A percentile compares a stretch with the other conserved stretches of the same genome.
Conservation (phyloP, 768 basidiomycete genomes). For the Russula earlei region DNA sequence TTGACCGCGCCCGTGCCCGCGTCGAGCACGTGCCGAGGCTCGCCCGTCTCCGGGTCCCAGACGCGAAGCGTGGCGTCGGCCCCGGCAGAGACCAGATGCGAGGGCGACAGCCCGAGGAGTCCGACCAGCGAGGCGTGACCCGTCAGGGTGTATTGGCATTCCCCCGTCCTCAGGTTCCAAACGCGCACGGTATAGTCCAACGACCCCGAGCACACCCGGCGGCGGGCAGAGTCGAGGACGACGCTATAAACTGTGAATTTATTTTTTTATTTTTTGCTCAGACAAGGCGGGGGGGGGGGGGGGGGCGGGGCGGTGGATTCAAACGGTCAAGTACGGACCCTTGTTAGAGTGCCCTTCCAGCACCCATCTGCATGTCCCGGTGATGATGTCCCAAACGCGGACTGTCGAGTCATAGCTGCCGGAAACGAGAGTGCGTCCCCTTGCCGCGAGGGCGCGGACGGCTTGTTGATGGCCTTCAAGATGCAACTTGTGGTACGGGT, state of each 20-base stretch:
- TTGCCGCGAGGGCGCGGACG: slow-evolving; percentile 84
- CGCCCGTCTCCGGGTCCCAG: slow-evolving; percentile 85
- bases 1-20: slow-evolving; percentile 98
- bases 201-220: slow-evolving; percentile 91
- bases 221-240: slow-evolving; percentile 75
- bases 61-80: slow-evolving; percentile 92
- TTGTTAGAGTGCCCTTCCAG: slow-evolving; percentile 86
- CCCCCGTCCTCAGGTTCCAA: slow-evolving; percentile 81
- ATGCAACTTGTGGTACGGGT: slow-evolving; percentile 82
- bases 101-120: slow-evolving; percentile 80
- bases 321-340: too few species aligned
- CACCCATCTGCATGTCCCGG: slow-evolving; percentile 70
- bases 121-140: slow-evolving; percentile 96
- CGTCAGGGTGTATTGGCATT: slow-evolving; percentile 68
- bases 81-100: slow-evolving; percentile 88
- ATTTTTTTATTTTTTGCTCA: too few species aligned
- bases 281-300: too few species aligned
- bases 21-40: slow-evolving; percentile 69
- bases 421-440: slow-evolving; percentile 83
- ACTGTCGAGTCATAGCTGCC: slow-evolving; percentile 96
- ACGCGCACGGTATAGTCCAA: slow-evolving; percentile 97
- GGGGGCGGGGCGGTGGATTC: too few species aligned
- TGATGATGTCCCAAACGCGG: slow-evolving; percentile 90
- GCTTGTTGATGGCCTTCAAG: slow-evolving; percentile 88
- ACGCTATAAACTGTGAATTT: slow-evolving; percentile 89